phyloP scores from a whole-genome alignment of 805 yeast genomes.

The Kazachstania taianensis region DNA sequence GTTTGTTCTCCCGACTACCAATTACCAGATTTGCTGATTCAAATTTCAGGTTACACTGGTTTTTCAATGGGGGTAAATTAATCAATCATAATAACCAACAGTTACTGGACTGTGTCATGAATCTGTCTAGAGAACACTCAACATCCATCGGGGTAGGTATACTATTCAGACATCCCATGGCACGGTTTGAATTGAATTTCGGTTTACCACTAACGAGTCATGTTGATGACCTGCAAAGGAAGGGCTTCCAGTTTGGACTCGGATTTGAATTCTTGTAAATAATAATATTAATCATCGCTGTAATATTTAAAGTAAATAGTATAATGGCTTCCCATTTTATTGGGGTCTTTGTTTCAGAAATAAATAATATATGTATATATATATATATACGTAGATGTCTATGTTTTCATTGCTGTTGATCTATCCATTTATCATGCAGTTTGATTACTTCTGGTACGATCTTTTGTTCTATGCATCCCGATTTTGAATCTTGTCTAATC shows the following conservation, averaged over 20 bases:
- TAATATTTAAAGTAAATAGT: background rate
- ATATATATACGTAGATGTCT: background rate
- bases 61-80: slow-evolving; percentile 57
- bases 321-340: background rate
- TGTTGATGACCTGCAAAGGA: slow-evolving; percentile 40
- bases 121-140: slow-evolving; percentile 35
- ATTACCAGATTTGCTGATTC: slow-evolving; percentile 32
- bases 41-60: slow-evolving; percentile 53
- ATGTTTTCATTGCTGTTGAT: slow-evolving; percentile 9
- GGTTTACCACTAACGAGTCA: slow-evolving; percentile 50
- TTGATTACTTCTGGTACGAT: slow-evolving; percentile 70
- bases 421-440: slow-evolving; percentile 57
- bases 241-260: slow-evolving; percentile 59
- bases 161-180: slow-evolving; percentile 51
- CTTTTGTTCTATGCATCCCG: slow-evolving; percentile 52
- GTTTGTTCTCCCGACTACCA: slow-evolving; percentile 55
- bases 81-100: slow-evolving; percentile 27
- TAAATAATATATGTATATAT: slow-evolving; percentile 2
- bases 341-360: background rate
- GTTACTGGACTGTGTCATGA: slow-evolving; percentile 14
- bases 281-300: background rate
- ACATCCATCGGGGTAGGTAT: slow-evolving; percentile 51
- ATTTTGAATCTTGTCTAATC: slow-evolving; percentile 36
- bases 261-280: slow-evolving; percentile 46
- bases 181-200: slow-evolving; percentile 58